Conservation (phyloP, 805 yeast species). For the Blastobotrys terrestris region DNA sequence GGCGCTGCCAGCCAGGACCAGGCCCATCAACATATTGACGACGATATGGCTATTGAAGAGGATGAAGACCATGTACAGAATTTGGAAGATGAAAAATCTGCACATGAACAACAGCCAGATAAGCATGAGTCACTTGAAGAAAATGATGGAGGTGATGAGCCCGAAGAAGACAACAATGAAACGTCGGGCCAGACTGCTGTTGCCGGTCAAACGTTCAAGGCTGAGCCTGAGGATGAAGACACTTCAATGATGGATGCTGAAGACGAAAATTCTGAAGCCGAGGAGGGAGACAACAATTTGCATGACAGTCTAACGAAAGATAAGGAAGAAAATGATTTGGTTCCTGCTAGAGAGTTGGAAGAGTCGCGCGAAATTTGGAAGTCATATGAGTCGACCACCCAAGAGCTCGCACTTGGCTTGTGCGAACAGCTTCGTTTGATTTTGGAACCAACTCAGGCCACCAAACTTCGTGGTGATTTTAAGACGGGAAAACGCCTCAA, state of each 20-base stretch:
- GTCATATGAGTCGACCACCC: slow-evolving; percentile 74
- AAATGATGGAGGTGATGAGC: slow-evolving; percentile 30
- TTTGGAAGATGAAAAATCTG: slow-evolving; percentile 23
- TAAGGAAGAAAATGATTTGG: slow-evolving; percentile 15
- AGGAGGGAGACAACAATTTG: slow-evolving; percentile 1
- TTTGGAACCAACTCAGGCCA: slow-evolving; percentile 93
- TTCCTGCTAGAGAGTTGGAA: slow-evolving; percentile 48
- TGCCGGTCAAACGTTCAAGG: not conserved
- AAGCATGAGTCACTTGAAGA: slow-evolving; percentile 16
- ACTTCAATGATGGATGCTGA: slow-evolving; percentile 5
- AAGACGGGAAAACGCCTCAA: slow-evolving; percentile 95
- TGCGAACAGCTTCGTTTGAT: slow-evolving; percentile 91
- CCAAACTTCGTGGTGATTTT: slow-evolving; percentile 90
- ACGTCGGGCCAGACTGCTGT: not conserved
- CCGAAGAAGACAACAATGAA: slow-evolving; percentile 19
- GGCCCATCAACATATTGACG: slow-evolving; percentile 53
- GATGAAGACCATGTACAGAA: slow-evolving; percentile 23
- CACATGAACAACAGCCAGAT: slow-evolving; percentile 32
- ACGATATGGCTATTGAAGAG: slow-evolving; percentile 33
- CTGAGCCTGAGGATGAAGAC: slow-evolving; percentile 4
- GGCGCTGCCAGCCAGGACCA: slow-evolving; percentile 85
- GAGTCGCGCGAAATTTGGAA: slow-evolving; percentile 79
- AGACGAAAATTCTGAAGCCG: slow-evolving; percentile 1
- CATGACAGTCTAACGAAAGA: slow-evolving; percentile 2
- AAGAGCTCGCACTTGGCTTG: slow-evolving; percentile 76